Conservation (phyloP, 169 alveolate species). For the Cystoisospora suis region DNA sequence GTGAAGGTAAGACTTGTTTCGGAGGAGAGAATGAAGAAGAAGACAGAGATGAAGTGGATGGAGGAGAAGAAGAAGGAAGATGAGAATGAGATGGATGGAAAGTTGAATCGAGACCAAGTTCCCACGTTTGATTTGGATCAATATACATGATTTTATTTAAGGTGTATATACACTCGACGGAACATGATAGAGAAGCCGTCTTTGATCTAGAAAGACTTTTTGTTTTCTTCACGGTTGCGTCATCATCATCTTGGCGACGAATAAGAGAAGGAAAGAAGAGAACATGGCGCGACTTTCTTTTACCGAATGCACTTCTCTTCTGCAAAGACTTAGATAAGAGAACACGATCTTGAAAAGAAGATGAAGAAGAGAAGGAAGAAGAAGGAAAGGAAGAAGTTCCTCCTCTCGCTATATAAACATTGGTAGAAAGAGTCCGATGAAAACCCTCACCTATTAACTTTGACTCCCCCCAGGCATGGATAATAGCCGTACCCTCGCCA, state of each 20-base stretch:
- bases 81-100: not conserved
- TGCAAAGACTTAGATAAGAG: too few relatives aligned
- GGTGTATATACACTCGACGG: conserved; percentile 12
- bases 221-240: too few relatives aligned
- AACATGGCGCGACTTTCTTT: too few relatives aligned
- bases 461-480: not conserved
- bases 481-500: too few relatives aligned
- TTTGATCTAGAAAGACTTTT: too few relatives aligned
- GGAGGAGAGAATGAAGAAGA: not conserved
- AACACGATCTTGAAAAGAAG: too few relatives aligned
- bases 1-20: not conserved
- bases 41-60: not conserved
- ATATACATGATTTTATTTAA: not conserved
- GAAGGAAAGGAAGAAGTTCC: too few relatives aligned
- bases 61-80: too few relatives aligned
- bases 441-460: not conserved
- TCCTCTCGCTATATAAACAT: not conserved
- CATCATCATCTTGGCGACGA: too few relatives aligned
- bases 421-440: not conserved
- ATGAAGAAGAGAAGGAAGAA: too few relatives aligned
- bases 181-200: not conserved
- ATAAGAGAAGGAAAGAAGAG: too few relatives aligned
- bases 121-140: conserved; percentile 32
- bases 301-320: too few relatives aligned
- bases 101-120: not conserved